Percentiles rank a stretch among this genome's conserved stretches.
Conservation (phyloP, 2,329 filamentous ascomycete genomes). For the Biscogniauxia marginata region DNA sequence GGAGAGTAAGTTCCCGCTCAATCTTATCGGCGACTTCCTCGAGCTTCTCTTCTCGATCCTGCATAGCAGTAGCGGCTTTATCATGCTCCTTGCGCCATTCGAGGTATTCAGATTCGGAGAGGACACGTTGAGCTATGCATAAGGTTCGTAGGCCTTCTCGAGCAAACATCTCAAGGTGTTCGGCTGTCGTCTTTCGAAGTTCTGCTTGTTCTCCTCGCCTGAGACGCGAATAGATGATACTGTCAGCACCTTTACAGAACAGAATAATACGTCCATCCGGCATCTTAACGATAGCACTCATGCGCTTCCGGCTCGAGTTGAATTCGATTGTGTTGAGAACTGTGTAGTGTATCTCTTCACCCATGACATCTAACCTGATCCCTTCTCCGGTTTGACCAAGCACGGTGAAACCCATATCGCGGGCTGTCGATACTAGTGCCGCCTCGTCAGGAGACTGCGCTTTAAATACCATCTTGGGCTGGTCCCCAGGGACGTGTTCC, state of each 20-base stretch:
- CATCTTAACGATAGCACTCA: constrained; percentile 97
- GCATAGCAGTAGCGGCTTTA: constrained; percentile 76
- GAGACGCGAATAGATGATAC: constrained; percentile 91
- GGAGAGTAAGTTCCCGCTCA: constrained; percentile 80
- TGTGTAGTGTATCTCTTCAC: constrained; percentile 78
- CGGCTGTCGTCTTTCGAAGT: constrained; percentile 78
- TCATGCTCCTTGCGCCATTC: constrained; percentile 87
- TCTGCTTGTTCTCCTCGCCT: constrained; percentile 82
- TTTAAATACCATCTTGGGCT: constrained; percentile 89
- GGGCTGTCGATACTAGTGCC: constrained; percentile 87
- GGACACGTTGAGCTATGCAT: constrained; percentile 82
- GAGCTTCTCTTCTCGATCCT: constrained; percentile 87
- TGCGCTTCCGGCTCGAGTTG: constrained; percentile 93
- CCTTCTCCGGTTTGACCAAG: constrained; percentile 77
- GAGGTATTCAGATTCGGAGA: constrained; percentile 80
- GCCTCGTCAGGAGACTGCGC: constrained; percentile 97
- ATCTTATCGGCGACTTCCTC: constrained; percentile 88
- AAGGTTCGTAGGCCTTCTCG: constrained; percentile 91
- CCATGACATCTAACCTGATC: constrained; percentile 82
- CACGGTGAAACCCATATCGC: constrained; percentile 93
- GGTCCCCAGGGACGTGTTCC: constrained; percentile 84
- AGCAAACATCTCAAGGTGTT: constrained; percentile 96
- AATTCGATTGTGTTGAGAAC: constrained; percentile 96
- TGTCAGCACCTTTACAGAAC: constrained; percentile 97
- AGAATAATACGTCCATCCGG: constrained; percentile 85